These are phyloP conservation scores for Extremus antarcticus DNA, from an alignment of 495 filamentous ascomycete species.

Conservation along the genomic window DNA sequence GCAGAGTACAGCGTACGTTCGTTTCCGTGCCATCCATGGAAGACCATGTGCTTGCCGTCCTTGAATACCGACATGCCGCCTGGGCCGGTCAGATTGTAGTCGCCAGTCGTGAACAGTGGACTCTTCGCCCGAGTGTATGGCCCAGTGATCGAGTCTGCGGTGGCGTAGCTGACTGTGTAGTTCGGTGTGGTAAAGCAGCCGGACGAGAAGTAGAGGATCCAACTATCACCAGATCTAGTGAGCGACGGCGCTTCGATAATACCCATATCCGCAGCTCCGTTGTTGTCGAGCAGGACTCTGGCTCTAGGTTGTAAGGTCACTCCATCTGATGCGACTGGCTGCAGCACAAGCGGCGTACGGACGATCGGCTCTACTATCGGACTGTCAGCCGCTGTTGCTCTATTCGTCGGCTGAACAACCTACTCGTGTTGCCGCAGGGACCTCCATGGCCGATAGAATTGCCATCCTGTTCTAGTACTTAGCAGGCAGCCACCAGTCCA, in stretches of 20 bases:
- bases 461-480: slow-evolving; percentile 3
- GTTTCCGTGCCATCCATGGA: slow-evolving; percentile 13
- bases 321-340: slow-evolving; percentile 13
- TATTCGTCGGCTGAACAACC: neutral
- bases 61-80: slow-evolving; percentile 16
- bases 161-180: slow-evolving; percentile 22
- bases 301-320: slow-evolving; percentile 3
- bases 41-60: slow-evolving; percentile 20
- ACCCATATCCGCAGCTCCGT: slow-evolving; percentile 15
- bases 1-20: slow-evolving; percentile 15
- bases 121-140: slow-evolving; percentile 8
- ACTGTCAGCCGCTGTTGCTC: no score
- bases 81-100: slow-evolving; percentile 10
- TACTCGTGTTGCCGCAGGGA: slow-evolving; percentile 13
- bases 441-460: slow-evolving; percentile 19
- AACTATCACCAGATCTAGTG: slow-evolving; percentile 4
- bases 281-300: slow-evolving; percentile 13
- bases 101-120: slow-evolving; percentile 19
- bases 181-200: slow-evolving; percentile 13
- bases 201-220: slow-evolving; percentile 16
- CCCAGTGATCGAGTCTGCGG: slow-evolving; percentile 8
- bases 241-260: slow-evolving; percentile 19
- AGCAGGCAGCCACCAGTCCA: neutral
- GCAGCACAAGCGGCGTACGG: slow-evolving; percentile 17
- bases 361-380: slow-evolving; percentile 8